phyloP scores from a whole-genome alignment of 2,329 filamentous ascomycete genomes.

The Grosmannia penicillata region DNA sequence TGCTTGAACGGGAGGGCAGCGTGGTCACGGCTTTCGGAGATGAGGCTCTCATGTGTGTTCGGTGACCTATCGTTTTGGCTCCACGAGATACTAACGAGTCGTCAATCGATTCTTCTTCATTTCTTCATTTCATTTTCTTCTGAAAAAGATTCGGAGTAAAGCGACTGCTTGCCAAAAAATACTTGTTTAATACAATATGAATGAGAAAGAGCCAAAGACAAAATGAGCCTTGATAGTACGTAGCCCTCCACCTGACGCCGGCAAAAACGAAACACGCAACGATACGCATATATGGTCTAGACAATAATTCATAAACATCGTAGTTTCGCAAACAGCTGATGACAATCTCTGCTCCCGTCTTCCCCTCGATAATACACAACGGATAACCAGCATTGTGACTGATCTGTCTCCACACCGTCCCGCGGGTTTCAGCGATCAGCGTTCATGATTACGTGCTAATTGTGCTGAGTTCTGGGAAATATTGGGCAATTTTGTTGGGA shows the following conservation, averaged over 20 bases:
- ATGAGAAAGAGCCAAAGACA: background rate
- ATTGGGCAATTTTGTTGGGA: constrained; percentile 22
- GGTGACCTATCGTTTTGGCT: too few relatives aligned
- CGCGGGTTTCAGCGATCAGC: background rate
- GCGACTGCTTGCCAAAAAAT: too few relatives aligned
- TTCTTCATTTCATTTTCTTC: background rate
- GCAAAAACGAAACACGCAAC: background rate
- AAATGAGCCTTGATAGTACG: background rate
- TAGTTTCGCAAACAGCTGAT: too few relatives aligned
- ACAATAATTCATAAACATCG: too few relatives aligned
- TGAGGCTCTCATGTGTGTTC: constrained; percentile 63
- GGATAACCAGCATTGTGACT: too few relatives aligned
- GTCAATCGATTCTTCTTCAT: too few relatives aligned
- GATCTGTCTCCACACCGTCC: too few relatives aligned
- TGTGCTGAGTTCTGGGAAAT: constrained; percentile 20
- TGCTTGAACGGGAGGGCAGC: constrained; percentile 62
- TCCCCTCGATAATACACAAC: too few relatives aligned
- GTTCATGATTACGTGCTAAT: constrained; percentile 8
- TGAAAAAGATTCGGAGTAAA: too few relatives aligned
- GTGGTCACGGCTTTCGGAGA: constrained; percentile 61
- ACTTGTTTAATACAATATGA: background rate
- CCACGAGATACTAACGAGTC: background rate
- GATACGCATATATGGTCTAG: too few relatives aligned
- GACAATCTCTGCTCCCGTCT: too few relatives aligned
- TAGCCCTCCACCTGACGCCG: background rate